These are phyloP conservation scores for Lachancea nothofagi DNA, from an alignment of 805 yeast species.

Conservation along the genomic window DNA sequence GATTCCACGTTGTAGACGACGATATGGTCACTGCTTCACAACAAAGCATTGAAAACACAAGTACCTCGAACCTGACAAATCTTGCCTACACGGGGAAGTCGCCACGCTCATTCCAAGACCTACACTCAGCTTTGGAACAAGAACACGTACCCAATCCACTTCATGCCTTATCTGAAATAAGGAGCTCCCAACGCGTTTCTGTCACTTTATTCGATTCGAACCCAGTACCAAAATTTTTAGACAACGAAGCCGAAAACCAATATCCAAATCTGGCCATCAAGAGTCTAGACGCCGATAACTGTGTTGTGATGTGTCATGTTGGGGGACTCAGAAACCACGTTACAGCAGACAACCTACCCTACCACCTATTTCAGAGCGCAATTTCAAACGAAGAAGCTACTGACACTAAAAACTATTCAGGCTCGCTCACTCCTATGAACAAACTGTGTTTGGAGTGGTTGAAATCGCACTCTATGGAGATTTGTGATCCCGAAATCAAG, in stretches of 20 bases:
- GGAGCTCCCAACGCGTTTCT: conserved; percentile 1
- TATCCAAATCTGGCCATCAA: conserved; percentile 20
- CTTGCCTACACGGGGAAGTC: conserved; percentile 4
- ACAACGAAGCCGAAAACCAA: conserved; percentile 15
- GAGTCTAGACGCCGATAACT: conserved; percentile 10
- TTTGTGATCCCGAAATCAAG: conserved; percentile 12
- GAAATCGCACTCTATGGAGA: conserved; percentile 17
- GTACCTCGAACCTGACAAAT: conserved; percentile 9
- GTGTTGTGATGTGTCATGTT: conserved; percentile 28
- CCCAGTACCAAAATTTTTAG: conserved; percentile 2
- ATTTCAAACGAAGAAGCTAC: conserved; percentile 1
- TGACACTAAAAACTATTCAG: neutral
- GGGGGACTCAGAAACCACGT: conserved; percentile 32
- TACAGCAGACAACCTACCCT: conserved; percentile 14
- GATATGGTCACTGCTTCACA: conserved; percentile 24
- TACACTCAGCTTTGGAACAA: conserved; percentile 10
- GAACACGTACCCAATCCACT: neutral
- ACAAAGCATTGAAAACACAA: conserved; percentile 18
- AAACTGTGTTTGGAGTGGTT: conserved; percentile 29
- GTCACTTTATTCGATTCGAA: conserved; percentile 5
- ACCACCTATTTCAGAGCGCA: neutral
- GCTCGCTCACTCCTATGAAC: conserved; percentile 13
- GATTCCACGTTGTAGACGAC: conserved; percentile 28
- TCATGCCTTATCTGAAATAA: neutral
- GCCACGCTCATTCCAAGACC: conserved; percentile 19